A percentile compares a stretch with the other conserved stretches of the same genome.
These are phyloP conservation scores for Cladosporium sp. DNA, from an alignment of 2,329 filamentous ascomycete species.

Conservation along the genomic window DNA sequence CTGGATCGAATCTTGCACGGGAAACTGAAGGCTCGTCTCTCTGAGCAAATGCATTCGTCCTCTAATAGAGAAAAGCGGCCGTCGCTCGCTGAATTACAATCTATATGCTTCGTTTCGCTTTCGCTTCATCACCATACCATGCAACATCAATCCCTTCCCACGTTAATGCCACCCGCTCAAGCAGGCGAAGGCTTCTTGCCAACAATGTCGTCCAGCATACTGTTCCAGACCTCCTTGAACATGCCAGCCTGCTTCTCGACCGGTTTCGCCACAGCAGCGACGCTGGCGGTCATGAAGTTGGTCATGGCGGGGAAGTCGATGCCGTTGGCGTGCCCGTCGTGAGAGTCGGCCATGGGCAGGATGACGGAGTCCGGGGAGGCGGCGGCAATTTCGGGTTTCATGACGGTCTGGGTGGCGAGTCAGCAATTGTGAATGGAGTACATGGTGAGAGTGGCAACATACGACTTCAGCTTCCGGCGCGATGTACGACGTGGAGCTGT, in stretches of 20 bases:
- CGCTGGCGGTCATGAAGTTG: slow-evolving; percentile 40
- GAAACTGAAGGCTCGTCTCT: too few species aligned
- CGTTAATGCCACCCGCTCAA: not conserved
- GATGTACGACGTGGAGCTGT: slow-evolving; percentile 17
- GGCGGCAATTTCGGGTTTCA: slow-evolving; percentile 53
- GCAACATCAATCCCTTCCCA: too few species aligned
- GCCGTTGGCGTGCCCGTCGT: slow-evolving; percentile 50
- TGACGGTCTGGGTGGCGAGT: slow-evolving; percentile 30
- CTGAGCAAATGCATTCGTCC: too few species aligned
- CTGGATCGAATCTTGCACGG: too few species aligned
- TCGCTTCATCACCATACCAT: too few species aligned
- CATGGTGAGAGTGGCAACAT: slow-evolving; percentile 3
- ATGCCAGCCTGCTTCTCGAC: slow-evolving; percentile 35
- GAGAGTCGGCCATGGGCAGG: slow-evolving; percentile 52
- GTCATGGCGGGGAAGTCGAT: slow-evolving; percentile 53
- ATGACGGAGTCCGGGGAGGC: slow-evolving; percentile 45
- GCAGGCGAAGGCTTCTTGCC: slow-evolving; percentile 7
- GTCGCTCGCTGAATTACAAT: too few species aligned
- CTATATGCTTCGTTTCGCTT: too few species aligned
- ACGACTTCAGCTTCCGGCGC: slow-evolving; percentile 20
- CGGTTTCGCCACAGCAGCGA: slow-evolving; percentile 31
- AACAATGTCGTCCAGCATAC: slow-evolving; percentile 46
- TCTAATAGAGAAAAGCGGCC: too few species aligned
- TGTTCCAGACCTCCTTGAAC: slow-evolving; percentile 39
- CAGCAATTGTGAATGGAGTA: not conserved